Evolutionary conservation across 768 basidiomycete genomes (phyloP), one percentile per base, ranked within the genome.

Genomic region (Leccinum sublutescens): DNA sequence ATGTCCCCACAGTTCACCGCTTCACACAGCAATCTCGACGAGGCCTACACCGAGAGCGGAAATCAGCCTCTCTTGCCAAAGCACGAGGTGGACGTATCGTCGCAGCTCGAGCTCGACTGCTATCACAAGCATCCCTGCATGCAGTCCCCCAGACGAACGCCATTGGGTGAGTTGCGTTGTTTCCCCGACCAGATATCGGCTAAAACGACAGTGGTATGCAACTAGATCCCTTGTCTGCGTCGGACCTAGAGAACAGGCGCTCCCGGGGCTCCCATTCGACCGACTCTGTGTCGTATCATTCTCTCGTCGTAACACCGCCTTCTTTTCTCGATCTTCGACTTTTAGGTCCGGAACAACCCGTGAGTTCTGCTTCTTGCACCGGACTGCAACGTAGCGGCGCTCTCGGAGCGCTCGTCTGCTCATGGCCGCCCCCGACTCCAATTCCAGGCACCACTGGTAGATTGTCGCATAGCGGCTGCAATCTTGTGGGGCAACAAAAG

Each of bases 201-300:
- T 58, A 38, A 36, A 64, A 48, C 49, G 4, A 25, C 27, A 45
- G 17, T 60, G 57, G 40, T 38, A 23, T 60, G 29, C 19, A 47
- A 48, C 60, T 47, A 74, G 73, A 73, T 69, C 63, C 67, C 27
- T 49, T 74, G 48, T 71, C 73, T 23, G 17, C 45, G 10, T 69
- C 64, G n/a, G 57, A 57, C 52, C 19, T 62, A 31, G 60, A 59
- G 54, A 74, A 73, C 25, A 64, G 50, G 54, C 58, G 54, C 23
- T 19, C 14, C 52, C 59, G 33, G 29, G 23, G 4, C 17, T 51
- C 49, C 29, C 62, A 50, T 2, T 62, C 50, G 52, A 19, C 58
- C 40, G 56, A 45, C 55, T 52, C 56, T 19, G 49, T 45, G 27
- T 54, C 48, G 52, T 55, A 67, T 23, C 57, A 55, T 34, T 57